Conservation (phyloP, 1,139 yeast species). For the Debaryomyces udenii region DNA sequence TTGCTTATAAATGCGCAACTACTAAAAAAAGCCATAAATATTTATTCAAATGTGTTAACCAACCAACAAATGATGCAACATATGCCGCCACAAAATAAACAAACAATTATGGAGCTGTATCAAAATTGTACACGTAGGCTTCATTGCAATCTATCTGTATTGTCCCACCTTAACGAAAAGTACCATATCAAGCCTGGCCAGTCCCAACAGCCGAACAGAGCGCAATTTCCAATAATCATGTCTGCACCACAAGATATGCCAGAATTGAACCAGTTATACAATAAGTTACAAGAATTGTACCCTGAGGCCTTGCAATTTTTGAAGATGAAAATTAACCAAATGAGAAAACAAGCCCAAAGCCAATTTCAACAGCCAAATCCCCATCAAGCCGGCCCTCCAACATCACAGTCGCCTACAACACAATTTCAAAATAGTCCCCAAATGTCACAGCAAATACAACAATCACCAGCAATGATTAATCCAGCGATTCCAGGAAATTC, state of each 20-base stretch:
- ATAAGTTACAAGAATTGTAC: slow-evolving; percentile 52
- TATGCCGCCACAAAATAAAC: slow-evolving; percentile 40
- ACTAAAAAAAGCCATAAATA: slow-evolving; percentile 49
- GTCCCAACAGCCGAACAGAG: slow-evolving; percentile 32
- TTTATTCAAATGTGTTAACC: slow-evolving; percentile 39
- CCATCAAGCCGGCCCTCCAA: slow-evolving; percentile 14
- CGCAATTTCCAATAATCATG: slow-evolving; percentile 54
- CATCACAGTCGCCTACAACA: slow-evolving; percentile 3
- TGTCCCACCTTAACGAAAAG: slow-evolving; percentile 55
- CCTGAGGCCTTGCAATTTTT: slow-evolving; percentile 57
- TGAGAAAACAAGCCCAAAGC: slow-evolving; percentile 31
- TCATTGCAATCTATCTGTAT: slow-evolving; percentile 56
- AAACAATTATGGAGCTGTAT: slow-evolving; percentile 46
- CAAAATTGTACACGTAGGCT: slow-evolving; percentile 55
- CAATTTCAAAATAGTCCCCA: slow-evolving; percentile 6
- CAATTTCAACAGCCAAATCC: slow-evolving; percentile 15
- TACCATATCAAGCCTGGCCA: slow-evolving; percentile 42
- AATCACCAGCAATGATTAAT: slow-evolving; percentile 3
- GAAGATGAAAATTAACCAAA: slow-evolving; percentile 48
- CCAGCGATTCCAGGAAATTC: not conserved
- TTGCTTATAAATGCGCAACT: slow-evolving; percentile 56
- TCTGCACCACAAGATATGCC: slow-evolving; percentile 61
- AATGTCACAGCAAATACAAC: slow-evolving; percentile 7
- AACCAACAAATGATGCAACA: slow-evolving; percentile 41
- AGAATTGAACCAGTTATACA: slow-evolving; percentile 50